Conservation (phyloP, 2,329 filamentous ascomycete species). For the Emergomyces pasteurianus region DNA sequence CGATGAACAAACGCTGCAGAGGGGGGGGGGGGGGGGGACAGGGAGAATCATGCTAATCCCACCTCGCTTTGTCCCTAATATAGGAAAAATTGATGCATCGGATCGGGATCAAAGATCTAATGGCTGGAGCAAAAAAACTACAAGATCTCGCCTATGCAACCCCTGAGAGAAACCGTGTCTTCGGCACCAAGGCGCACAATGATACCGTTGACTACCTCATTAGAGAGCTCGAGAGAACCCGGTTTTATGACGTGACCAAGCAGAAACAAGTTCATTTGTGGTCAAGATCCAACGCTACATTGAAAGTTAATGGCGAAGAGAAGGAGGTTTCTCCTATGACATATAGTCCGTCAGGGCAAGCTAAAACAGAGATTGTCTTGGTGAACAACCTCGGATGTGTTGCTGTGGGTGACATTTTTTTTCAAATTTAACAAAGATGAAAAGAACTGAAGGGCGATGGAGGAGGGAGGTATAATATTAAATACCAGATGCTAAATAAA, state of each 20-base stretch:
- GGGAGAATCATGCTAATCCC: not conserved
- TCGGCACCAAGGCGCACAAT: constrained; percentile 12
- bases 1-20: not conserved
- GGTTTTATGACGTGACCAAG: constrained; percentile 12
- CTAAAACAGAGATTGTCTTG: constrained; percentile 36
- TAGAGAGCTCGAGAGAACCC: constrained; percentile 7
- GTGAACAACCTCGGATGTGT: constrained; percentile 53
- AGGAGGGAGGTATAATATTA: not conserved
- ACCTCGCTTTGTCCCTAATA: not conserved
- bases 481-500: not conserved
- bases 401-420: constrained; percentile 16
- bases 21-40: not conserved
- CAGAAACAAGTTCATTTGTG: constrained; percentile 11
- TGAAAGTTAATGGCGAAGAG: constrained; percentile 8
- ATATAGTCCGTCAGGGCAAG: constrained; percentile 9
- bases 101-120: constrained; percentile 14
- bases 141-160: constrained; percentile 13
- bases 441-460: not conserved
- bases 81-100: constrained; percentile 13
- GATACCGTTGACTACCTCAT: constrained; percentile 11
- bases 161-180: constrained; percentile 16
- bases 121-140: constrained; percentile 11
- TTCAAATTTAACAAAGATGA: not conserved
- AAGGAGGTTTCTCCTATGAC: constrained; percentile 9
- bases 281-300: constrained; percentile 5